These are phyloP conservation scores for Ulota crispa DNA, from an alignment of 225 moss, liverwort and hornwort species.

Conservation along the genomic window DNA sequence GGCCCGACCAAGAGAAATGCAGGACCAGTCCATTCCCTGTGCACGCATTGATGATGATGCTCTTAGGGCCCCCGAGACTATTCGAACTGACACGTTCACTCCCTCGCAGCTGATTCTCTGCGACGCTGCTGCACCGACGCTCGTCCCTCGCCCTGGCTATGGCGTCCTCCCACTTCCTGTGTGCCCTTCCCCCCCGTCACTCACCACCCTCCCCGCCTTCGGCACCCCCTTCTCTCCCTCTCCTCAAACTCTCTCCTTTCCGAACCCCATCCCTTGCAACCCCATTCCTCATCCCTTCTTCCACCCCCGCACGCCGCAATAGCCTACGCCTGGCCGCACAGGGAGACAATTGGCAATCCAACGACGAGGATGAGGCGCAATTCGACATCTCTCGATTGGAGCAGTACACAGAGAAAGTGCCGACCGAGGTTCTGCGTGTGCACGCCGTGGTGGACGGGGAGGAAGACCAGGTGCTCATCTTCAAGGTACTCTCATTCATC, in stretches of 20 bases:
- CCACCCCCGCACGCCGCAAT: not conserved
- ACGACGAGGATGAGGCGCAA: not conserved
- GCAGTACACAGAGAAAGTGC: conserved; percentile 64
- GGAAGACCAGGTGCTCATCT: conserved; percentile 85
- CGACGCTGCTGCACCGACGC: not conserved
- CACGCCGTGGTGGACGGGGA: conserved; percentile 70
- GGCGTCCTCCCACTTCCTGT: conserved; percentile 24
- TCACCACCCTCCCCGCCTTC: not conserved
- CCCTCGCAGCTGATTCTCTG: not conserved
- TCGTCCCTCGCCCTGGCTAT: conserved; percentile 6
- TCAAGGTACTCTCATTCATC: conserved; percentile 50
- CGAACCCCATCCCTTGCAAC: not conserved
- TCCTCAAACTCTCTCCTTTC: not conserved
- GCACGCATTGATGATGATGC: too few species aligned
- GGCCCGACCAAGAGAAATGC: too few species aligned
- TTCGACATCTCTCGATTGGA: conserved; percentile 77
- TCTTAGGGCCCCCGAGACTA: too few species aligned
- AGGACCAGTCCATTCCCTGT: too few species aligned
- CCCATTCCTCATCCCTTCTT: not conserved
- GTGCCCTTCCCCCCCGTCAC: not conserved
- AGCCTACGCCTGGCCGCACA: not conserved
- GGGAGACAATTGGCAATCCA: not conserved
- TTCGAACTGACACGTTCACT: too few species aligned
- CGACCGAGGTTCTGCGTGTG: conserved; percentile 68
- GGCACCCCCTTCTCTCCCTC: not conserved